Conservation (phyloP, 2,329 filamentous ascomycete species). For the Thelonectria olida region DNA sequence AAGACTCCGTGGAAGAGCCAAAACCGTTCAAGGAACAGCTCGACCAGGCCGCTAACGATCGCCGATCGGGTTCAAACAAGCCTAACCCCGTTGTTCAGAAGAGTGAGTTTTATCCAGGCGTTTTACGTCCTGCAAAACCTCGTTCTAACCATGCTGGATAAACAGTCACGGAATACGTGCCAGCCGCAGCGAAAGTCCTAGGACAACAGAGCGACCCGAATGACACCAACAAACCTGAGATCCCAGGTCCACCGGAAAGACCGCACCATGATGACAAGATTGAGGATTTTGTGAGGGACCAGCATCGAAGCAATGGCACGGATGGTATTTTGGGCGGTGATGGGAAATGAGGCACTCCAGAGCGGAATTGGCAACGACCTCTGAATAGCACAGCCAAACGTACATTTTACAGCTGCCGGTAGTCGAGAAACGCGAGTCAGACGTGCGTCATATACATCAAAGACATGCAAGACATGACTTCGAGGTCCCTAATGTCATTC, state of each 20-base stretch:
- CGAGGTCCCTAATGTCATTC: background rate
- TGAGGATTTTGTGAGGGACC: conserved; percentile 62
- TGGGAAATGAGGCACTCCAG: background rate
- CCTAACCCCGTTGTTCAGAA: conserved; percentile 54
- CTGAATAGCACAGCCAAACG: background rate
- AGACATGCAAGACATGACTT: too few species aligned
- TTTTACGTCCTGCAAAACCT: background rate
- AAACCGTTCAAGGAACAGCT: conserved; percentile 55
- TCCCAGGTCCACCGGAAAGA: conserved; percentile 52
- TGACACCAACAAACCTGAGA: conserved; percentile 28
- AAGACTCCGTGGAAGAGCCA: conserved; percentile 23
- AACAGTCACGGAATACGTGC: conserved; percentile 55
- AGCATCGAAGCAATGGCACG: conserved; percentile 57
- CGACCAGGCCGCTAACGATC: conserved; percentile 52
- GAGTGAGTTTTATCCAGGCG: conserved; percentile 40
- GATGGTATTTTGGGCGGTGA: conserved; percentile 37
- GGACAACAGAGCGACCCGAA: conserved; percentile 43
- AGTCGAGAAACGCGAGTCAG: too few species aligned
- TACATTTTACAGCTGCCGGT: too few species aligned
- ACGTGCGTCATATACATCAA: too few species aligned
- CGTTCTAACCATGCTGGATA: background rate
- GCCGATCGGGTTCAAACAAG: conserved; percentile 39
- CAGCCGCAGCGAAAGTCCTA: conserved; percentile 53
- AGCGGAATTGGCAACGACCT: background rate
- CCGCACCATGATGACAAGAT: conserved; percentile 59